phyloP scores from a whole-genome alignment of 208 protist genomes.

The Zelonia costaricensis region DNA sequence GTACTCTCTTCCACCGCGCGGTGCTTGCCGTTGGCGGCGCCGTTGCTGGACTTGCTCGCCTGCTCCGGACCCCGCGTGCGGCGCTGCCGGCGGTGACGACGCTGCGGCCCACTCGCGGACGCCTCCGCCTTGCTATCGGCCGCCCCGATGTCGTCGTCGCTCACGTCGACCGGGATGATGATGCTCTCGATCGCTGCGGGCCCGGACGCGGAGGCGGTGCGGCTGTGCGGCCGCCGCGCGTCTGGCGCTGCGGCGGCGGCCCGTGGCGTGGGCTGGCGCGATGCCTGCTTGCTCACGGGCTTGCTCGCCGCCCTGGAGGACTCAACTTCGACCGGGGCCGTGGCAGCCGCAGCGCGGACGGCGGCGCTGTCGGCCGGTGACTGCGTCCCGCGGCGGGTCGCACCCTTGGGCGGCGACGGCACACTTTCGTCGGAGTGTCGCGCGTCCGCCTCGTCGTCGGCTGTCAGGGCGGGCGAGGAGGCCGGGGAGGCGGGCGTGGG shows the following conservation, averaged over 20 bases:
- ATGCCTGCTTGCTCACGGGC: background rate
- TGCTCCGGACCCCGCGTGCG: slow-evolving; percentile 1
- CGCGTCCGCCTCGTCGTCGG: background rate
- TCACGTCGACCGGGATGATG: background rate
- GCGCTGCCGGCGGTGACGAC: slow-evolving; percentile 9
- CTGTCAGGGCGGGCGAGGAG: background rate
- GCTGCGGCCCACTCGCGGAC: background rate
- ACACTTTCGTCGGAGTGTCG: background rate
- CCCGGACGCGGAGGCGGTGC: background rate
- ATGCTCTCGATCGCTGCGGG: background rate
- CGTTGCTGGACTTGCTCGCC: background rate
- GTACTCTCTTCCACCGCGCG: too few species aligned
- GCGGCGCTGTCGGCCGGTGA: background rate
- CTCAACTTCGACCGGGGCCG: background rate
- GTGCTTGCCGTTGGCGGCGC: background rate
- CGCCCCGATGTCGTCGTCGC: slow-evolving; percentile 1
- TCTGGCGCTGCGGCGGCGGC: background rate
- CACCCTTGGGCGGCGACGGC: background rate
- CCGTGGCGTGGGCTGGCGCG: background rate
- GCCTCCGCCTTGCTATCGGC: slow-evolving; percentile 1
- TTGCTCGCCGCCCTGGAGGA: background rate
- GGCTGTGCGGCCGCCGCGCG: background rate
- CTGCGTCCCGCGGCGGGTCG: background rate
- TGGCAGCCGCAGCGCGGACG: background rate
- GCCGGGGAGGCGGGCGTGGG: background rate